Evolutionary conservation across 2,329 filamentous ascomycete genomes (phyloP), one percentile per base, ranked within the genome.

Genomic region (Arthrinium phaeospermum): DNA sequence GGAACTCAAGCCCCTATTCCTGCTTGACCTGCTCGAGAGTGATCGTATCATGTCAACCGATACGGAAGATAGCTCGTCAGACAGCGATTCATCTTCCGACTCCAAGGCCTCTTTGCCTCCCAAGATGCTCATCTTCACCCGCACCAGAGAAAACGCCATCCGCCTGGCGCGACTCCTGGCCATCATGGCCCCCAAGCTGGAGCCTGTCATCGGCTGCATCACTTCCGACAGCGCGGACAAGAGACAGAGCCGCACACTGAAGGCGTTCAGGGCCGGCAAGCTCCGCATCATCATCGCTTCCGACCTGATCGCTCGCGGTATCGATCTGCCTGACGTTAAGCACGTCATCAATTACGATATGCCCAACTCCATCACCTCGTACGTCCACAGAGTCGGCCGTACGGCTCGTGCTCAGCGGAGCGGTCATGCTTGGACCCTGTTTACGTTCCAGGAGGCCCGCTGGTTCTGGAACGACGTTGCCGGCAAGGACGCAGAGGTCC

Each of bases 331-430:
- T 0, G 88, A 90, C 67, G 88, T 98, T 67, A 91, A 91, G 47
- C 93, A 97, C 79, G 94, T 98, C 67, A 86, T 98, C 82, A 98
- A 98, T 84, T 98, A 98, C 85, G 96, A 98, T 80, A 88, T 98
- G 70, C 96, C 96, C 0, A 88, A 91, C 5, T 95, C 92, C 78
- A 85, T 95, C 46, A 93, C 92, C 7, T 92, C 91, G 34, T 98
- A 98, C 78, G 91, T 98, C 5, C 96, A 98, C 81, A 92, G 96
- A 53, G 94, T 98, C 1, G 96, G 96, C 49, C 91, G 96, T 72
- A 98, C 96, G 0, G 96, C 96, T 0, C 89, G 95, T 80, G 96
- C 94, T 0, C 94, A 93, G 1, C 90, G 91, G 71, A 76, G 84
- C 0, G 96, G 96, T 1, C 87, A 91, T 68, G 94, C 96, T 0